A percentile compares a stretch with the other conserved stretches of the same genome.
phyloP scores from a whole-genome alignment of 352 stramenopile genomes.

The Pilasporangium apinafurcum region DNA sequence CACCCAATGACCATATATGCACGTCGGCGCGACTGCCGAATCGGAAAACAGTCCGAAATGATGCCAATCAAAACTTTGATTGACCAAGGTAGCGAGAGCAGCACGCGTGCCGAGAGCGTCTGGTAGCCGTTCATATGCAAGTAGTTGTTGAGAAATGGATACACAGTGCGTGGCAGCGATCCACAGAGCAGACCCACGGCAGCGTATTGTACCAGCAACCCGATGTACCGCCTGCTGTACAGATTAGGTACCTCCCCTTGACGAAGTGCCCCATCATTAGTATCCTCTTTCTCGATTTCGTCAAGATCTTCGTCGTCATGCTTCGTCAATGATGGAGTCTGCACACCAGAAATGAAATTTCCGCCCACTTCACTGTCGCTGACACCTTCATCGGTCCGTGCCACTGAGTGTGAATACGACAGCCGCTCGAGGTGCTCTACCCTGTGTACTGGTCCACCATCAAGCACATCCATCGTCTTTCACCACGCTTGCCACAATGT shows the following conservation, averaged over 20 bases:
- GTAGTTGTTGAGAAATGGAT: slow-evolving; percentile 49
- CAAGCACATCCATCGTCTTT: too few relatives aligned
- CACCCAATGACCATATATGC: slow-evolving; percentile 25
- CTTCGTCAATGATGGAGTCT: too few relatives aligned
- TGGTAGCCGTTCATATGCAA: slow-evolving; percentile 20
- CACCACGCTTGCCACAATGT: too few relatives aligned
- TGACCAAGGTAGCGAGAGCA: slow-evolving; percentile 32
- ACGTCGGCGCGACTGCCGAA: slow-evolving; percentile 18
- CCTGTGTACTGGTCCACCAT: too few relatives aligned
- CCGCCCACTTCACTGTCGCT: too few relatives aligned
- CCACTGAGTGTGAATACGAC: too few relatives aligned
- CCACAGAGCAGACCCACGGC: slow-evolving; percentile 57
- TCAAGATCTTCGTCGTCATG: too few relatives aligned
- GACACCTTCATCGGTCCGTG: too few relatives aligned
- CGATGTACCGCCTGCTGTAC: slow-evolving; percentile 44
- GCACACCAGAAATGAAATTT: too few relatives aligned
- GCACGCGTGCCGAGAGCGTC: slow-evolving; percentile 11
- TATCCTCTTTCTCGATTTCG: too few relatives aligned
- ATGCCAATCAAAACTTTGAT: slow-evolving; percentile 64
- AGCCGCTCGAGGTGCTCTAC: too few relatives aligned
- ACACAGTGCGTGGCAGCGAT: slow-evolving; percentile 49
- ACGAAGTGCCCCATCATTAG: slow-evolving; percentile 25
- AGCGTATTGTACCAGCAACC: slow-evolving; percentile 67
- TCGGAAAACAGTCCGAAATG: slow-evolving; percentile 52
- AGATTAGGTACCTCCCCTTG: slow-evolving; percentile 40